Conservation (phyloP, 441 rosid genomes). For the Flueggea neowawraea region DNA sequence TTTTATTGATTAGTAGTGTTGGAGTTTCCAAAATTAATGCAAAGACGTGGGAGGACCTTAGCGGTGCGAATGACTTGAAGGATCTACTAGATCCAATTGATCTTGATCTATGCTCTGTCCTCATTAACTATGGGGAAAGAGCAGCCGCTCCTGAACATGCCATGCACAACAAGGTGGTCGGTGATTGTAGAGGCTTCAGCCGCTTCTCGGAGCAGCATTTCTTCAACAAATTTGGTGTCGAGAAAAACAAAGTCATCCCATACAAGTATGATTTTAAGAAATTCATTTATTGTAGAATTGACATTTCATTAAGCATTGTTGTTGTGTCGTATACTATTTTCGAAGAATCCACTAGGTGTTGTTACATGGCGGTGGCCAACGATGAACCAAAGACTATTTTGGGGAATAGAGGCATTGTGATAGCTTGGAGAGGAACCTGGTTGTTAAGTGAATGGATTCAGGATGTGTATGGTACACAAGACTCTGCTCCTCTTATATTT, state of each 20-base stretch:
- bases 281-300: no score
- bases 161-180: conserved; percentile 49
- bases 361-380: no score
- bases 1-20: no score
- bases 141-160: conserved; percentile 47
- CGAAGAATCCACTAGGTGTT: no score
- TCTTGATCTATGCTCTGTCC: conserved; percentile 57
- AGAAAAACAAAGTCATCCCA: conserved; percentile 34
- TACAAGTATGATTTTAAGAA: conserved; percentile 61
- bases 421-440: conserved; percentile 38
- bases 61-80: conserved; percentile 63
- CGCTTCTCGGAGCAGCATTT: conserved; percentile 45
- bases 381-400: no score
- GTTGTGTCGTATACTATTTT: no score
- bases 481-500: conserved; percentile 19
- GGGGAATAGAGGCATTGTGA: no score
- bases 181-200: conserved; percentile 62
- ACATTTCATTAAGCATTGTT: no score
- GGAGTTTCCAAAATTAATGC: conserved; percentile 17
- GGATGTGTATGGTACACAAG: conserved; percentile 38
- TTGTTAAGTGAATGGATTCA: conserved; percentile 40
- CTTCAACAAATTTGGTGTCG: conserved; percentile 55
- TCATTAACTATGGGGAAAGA: conserved; percentile 83
- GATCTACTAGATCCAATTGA: conserved; percentile 64
- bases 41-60: conserved; percentile 58